phyloP scores from a whole-genome alignment of 2,329 filamentous ascomycete genomes.

The Penicillium palitans region DNA sequence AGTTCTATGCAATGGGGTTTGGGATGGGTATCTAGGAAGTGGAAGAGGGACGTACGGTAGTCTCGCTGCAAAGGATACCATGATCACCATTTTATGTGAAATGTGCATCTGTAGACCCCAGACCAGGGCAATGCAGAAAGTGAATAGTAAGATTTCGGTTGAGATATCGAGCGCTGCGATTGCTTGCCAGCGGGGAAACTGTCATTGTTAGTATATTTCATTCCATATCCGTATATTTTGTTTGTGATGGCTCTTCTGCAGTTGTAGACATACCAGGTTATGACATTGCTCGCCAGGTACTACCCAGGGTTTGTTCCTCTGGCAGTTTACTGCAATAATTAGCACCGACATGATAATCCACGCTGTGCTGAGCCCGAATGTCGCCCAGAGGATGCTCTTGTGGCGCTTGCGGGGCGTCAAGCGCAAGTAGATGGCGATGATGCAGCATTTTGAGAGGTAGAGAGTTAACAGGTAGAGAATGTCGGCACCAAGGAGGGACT shows the following conservation, averaged over 20 bases:
- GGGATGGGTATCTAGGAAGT: background rate
- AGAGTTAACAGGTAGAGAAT: background rate
- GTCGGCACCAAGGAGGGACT: background rate
- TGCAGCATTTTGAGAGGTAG: constrained; percentile 1
- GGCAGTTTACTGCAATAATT: background rate
- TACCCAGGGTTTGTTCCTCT: background rate
- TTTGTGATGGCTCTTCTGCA: background rate
- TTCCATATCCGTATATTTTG: background rate
- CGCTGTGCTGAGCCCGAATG: background rate
- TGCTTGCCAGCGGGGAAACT: constrained; percentile 1
- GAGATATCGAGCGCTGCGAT: background rate
- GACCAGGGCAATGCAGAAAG: background rate
- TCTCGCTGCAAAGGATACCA: background rate
- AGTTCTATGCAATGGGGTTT: background rate
- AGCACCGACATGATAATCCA: background rate
- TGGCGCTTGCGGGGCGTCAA: background rate
- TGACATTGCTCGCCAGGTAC: constrained; percentile 2
- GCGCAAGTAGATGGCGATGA: constrained; percentile 1
- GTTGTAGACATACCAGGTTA: background rate
- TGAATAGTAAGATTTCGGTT: background rate
- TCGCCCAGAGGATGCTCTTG: background rate
- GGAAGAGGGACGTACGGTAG: background rate
- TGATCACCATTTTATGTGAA: background rate
- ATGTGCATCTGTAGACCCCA: constrained; percentile 1
- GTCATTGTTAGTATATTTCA: background rate